phyloP scores from a whole-genome alignment of 2,329 filamentous ascomycete genomes.

The Calonectria ilicicola region DNA sequence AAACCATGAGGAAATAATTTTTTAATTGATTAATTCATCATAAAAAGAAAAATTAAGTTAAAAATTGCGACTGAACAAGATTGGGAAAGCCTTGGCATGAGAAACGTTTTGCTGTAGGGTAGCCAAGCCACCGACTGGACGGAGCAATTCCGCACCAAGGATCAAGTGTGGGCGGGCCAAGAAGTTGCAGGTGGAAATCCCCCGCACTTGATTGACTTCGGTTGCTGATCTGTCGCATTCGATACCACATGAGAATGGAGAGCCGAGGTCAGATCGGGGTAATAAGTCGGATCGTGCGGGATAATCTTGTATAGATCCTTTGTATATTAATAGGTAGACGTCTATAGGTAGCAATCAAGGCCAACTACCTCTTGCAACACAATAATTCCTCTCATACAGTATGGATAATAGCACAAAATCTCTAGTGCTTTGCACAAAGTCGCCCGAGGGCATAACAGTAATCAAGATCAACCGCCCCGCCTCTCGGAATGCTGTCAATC shows the following conservation, averaged over 20 bases:
- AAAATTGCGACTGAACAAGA: too few relatives aligned
- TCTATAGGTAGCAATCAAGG: background rate
- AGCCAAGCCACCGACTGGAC: background rate
- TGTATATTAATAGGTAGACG: background rate
- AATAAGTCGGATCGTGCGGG: background rate
- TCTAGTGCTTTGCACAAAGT: background rate
- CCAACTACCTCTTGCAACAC: background rate
- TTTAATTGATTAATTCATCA: too few relatives aligned
- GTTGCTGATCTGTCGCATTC: background rate
- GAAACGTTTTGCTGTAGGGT: background rate
- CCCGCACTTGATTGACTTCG: background rate
- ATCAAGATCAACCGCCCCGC: background rate
- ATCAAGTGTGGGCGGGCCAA: background rate
- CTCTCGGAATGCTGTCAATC: background rate
- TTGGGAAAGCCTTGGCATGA: too few relatives aligned
- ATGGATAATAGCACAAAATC: background rate
- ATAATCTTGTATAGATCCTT: background rate
- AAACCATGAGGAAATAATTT: too few relatives aligned
- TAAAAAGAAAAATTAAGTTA: too few relatives aligned
- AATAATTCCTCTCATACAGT: background rate
- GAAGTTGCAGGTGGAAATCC: background rate
- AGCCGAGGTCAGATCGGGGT: background rate
- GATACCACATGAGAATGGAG: background rate
- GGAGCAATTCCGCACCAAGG: background rate
- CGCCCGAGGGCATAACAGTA: background rate